These are phyloP conservation scores for Macroventuria anomochaeta DNA, from an alignment of 2,329 filamentous ascomycete species.

Conservation along the genomic window DNA sequence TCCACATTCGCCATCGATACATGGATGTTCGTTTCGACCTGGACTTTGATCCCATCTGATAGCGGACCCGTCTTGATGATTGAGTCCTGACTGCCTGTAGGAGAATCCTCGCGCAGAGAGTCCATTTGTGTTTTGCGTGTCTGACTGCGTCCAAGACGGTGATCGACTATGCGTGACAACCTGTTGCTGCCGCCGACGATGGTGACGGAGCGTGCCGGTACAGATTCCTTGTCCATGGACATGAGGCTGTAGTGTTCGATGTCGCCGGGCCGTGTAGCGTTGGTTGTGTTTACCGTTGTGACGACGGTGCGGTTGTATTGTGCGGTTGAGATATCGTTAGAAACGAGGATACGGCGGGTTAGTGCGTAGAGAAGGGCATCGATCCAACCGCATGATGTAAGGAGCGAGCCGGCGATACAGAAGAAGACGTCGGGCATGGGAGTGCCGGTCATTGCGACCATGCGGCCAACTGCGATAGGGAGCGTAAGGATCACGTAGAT, in stretches of 20 bases:
- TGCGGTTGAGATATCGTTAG: constrained; percentile 38
- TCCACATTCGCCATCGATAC: constrained; percentile 6
- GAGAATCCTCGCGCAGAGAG: constrained; percentile 30
- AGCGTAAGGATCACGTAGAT: constrained; percentile 72
- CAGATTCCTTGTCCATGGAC: constrained; percentile 40
- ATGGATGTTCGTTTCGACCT: constrained; percentile 34
- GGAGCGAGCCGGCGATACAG: constrained; percentile 65
- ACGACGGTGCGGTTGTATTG: constrained; percentile 33
- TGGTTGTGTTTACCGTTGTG: constrained; percentile 28
- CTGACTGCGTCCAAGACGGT: constrained; percentile 28
- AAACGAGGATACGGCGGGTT: constrained; percentile 50
- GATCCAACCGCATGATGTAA: constrained; percentile 57
- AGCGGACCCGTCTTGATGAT: constrained; percentile 38
- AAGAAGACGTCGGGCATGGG: constrained; percentile 62
- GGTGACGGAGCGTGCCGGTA: constrained; percentile 40
- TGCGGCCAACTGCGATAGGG: constrained; percentile 61
- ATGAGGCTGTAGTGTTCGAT: constrained; percentile 34
- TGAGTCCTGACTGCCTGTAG: constrained; percentile 43
- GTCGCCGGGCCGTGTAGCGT: constrained; percentile 36
- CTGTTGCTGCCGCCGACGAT: constrained; percentile 44
- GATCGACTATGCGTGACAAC: constrained; percentile 39
- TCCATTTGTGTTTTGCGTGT: constrained; percentile 22
- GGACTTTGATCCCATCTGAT: constrained; percentile 41
- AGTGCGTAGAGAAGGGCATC: constrained; percentile 53
- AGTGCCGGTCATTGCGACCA: constrained; percentile 47